A percentile compares a stretch with the other conserved stretches of the same genome.
These are phyloP conservation scores for Penicillium sp. DNA, from an alignment of 2,329 filamentous ascomycete genomes.

Conservation along the genomic window DNA sequence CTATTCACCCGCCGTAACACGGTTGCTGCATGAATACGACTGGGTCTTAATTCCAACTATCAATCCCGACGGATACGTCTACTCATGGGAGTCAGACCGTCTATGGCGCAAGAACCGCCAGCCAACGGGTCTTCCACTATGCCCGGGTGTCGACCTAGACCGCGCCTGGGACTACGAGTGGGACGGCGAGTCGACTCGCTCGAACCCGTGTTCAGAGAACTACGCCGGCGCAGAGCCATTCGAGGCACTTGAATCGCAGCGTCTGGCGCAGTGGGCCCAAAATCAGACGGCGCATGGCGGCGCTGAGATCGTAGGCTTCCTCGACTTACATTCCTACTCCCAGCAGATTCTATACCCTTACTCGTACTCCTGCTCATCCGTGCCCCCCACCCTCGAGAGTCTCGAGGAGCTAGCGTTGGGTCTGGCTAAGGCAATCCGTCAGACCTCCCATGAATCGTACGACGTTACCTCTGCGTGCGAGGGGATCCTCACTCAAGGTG, in stretches of 20 bases:
- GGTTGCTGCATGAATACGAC: conserved; percentile 73
- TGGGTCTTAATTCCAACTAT: conserved; percentile 78
- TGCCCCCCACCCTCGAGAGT: conserved; percentile 81
- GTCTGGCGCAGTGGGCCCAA: conserved; percentile 70
- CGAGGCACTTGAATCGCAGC: conserved; percentile 67
- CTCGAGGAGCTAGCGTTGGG: conserved; percentile 82
- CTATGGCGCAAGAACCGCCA: conserved; percentile 91
- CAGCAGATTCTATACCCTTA: conserved; percentile 92
- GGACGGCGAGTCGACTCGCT: conserved; percentile 57
- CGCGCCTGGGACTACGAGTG: conserved; percentile 78
- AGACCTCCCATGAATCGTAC: conserved; percentile 67
- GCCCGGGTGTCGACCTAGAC: conserved; percentile 80
- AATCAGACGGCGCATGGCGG: conserved; percentile 65
- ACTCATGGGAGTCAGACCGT: conserved; percentile 83
- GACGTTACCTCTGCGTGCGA: conserved; percentile 78
- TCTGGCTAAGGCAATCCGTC: conserved; percentile 76
- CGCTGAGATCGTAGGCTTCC: conserved; percentile 68
- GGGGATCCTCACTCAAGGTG: conserved; percentile 51
- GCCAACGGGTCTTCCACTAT: conserved; percentile 70
- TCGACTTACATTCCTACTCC: conserved; percentile 91
- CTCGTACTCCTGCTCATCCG: conserved; percentile 67
- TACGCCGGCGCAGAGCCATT: conserved; percentile 79
- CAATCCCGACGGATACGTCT: conserved; percentile 91
- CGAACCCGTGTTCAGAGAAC: conserved; percentile 81
- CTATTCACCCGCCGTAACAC: conserved; percentile 60